A percentile compares a stretch with the other conserved stretches of the same genome.
phyloP scores from a whole-genome alignment of 2,329 filamentous ascomycete species.

The Pseudogymnoascus sp. region DNA sequence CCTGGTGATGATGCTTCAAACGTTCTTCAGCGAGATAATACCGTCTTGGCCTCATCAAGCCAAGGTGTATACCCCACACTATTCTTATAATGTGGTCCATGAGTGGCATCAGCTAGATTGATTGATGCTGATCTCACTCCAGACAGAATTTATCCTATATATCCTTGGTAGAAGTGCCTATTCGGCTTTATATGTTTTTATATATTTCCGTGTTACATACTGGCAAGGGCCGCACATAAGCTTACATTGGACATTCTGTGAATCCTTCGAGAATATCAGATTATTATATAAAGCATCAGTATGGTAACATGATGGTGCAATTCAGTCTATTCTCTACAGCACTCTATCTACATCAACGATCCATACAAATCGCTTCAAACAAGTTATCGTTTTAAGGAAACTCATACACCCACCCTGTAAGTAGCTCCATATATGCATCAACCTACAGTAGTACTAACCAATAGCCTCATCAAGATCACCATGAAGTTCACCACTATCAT shows the following conservation, averaged over 20 bases:
- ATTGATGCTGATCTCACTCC: not conserved
- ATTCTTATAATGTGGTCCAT: not conserved
- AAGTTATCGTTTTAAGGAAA: not conserved
- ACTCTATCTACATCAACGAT: not conserved
- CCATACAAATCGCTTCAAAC: not conserved
- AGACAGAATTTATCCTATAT: not conserved
- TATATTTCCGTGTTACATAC: not conserved
- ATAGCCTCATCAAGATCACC: not conserved
- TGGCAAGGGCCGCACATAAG: not conserved
- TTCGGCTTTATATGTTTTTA: not conserved
- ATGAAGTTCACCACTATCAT: slow-evolving; percentile 3
- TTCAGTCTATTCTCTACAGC: not conserved
- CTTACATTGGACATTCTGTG: not conserved
- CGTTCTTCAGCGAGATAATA: not conserved
- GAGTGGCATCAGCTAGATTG: not conserved
- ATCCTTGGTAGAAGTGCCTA: not conserved
- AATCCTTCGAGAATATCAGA: not conserved
- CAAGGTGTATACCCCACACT: not conserved
- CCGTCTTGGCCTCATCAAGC: not conserved
- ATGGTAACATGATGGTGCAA: not conserved
- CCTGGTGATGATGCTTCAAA: not conserved
- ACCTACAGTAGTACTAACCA: not conserved
- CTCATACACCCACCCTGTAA: not conserved
- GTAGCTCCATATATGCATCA: not conserved
- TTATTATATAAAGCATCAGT: not conserved